Conservation (phyloP, 2,329 filamentous ascomycete genomes). For the Sporothrix dimorphospora region DNA sequence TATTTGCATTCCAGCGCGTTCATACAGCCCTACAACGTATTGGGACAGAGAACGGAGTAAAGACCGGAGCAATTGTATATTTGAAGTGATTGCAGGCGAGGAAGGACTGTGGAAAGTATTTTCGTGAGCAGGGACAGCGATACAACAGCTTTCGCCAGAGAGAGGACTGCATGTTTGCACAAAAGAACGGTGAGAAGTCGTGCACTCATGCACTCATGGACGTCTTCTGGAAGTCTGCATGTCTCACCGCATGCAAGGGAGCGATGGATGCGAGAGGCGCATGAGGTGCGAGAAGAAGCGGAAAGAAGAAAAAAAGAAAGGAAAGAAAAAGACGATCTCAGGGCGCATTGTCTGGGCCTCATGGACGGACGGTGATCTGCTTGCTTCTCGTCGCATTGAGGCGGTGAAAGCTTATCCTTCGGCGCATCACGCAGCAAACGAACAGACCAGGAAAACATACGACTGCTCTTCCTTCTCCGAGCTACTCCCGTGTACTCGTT, state of each 20-base stretch:
- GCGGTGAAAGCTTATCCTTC: neutral
- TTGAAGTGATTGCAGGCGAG: neutral
- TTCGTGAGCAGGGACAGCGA: too few relatives aligned
- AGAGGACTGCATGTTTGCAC: too few relatives aligned
- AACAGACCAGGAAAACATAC: neutral
- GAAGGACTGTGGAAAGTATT: too few relatives aligned
- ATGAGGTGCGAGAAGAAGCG: neutral
- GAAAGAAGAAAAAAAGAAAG: neutral
- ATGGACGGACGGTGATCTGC: neutral
- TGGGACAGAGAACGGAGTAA: neutral
- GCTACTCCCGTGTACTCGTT: neutral
- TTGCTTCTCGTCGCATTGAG: neutral
- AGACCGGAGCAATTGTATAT: neutral
- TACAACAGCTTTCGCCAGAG: too few relatives aligned
- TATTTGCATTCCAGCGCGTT: too few relatives aligned
- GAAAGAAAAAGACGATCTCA: neutral
- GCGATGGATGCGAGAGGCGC: neutral
- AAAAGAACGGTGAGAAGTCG: constrained; percentile 2
- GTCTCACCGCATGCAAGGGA: constrained; percentile 20
- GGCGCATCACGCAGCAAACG: neutral
- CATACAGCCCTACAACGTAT: neutral
- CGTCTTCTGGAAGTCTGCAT: constrained; percentile 20
- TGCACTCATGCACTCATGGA: neutral
- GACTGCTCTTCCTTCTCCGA: neutral
- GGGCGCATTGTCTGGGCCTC: neutral